Conservation (phyloP, 1,284 basidiomycete species). For the Cryptococcus sp. region DNA sequence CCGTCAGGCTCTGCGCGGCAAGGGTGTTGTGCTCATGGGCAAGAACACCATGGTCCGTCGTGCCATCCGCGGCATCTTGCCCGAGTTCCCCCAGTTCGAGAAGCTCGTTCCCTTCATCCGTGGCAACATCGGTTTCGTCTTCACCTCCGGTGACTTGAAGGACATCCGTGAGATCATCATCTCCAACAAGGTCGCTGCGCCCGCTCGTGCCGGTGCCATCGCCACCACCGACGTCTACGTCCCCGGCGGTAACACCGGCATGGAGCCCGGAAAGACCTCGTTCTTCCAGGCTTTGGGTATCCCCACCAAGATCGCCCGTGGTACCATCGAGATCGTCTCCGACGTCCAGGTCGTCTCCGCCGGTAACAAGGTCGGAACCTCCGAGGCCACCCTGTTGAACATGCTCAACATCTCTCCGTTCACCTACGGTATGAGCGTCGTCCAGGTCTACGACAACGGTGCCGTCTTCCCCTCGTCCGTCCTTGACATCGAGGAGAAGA, state of each 20-base stretch:
- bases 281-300: constrained; percentile 99
- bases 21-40: constrained; percentile 97
- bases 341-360: constrained; percentile 94
- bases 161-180: constrained; percentile 89
- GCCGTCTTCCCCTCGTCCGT: constrained; percentile 88
- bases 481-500: constrained; percentile 89
- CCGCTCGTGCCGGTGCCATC: constrained; percentile 95
- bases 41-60: constrained; percentile 99
- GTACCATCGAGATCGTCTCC: constrained; percentile 99
- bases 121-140: constrained; percentile 99
- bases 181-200: constrained; percentile 96
- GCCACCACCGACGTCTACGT: constrained; percentile 91
- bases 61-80: constrained; percentile 85
- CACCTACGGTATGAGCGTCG: constrained; percentile 97
- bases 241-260: constrained; percentile 96
- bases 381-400: constrained; percentile 97
- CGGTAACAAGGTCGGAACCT: constrained; percentile 90
- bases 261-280: constrained; percentile 99
- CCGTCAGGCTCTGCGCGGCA: constrained; percentile 92
- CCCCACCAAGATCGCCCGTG: constrained; percentile 99
- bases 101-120: constrained; percentile 91
- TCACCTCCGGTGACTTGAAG: constrained; percentile 91
- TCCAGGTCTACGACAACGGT: constrained; percentile 90
- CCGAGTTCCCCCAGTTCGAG: constrained; percentile 92
- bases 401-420: constrained; percentile 99